phyloP scores from a whole-genome alignment of 768 basidiomycete genomes.

The Lactifluus pinguis region DNA sequence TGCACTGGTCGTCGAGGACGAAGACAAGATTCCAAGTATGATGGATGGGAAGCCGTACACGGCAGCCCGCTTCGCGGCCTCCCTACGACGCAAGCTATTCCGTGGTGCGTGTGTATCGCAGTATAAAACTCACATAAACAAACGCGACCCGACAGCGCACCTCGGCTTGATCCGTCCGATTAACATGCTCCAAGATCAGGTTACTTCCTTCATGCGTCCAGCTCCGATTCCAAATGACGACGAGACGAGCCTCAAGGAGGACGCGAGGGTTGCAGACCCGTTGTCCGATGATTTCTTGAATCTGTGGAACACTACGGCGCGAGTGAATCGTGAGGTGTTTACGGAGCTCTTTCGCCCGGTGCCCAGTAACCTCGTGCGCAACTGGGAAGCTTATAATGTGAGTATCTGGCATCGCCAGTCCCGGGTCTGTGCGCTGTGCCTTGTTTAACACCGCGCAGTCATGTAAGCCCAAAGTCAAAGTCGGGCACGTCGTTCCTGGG shows the following conservation, averaged over 20 bases:
- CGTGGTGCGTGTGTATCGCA: conserved; percentile 40
- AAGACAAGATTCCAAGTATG: conserved; percentile 57
- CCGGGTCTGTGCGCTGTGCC: not conserved
- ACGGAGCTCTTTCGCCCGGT: conserved; percentile 79
- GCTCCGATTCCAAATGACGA: conserved; percentile 66
- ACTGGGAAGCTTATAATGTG: conserved; percentile 74
- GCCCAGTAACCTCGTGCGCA: conserved; percentile 72
- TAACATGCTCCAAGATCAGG: conserved; percentile 35
- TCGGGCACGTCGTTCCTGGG: conserved; percentile 71
- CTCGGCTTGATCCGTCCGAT: conserved; percentile 82
- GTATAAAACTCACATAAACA: not conserved
- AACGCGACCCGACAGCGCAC: conserved; percentile 47
- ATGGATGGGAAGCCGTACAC: conserved; percentile 74
- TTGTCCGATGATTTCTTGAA: conserved; percentile 48
- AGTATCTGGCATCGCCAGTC: not conserved
- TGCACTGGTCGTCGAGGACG: conserved; percentile 84
- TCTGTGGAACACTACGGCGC: conserved; percentile 64
- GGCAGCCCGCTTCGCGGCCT: conserved; percentile 74
- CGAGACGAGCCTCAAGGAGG: conserved; percentile 48
- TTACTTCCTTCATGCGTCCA: conserved; percentile 63
- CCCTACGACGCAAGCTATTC: conserved; percentile 76
- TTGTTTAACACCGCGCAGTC: conserved; percentile 31
- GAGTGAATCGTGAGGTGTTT: conserved; percentile 75
- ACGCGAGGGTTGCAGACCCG: conserved; percentile 69
- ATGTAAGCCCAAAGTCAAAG: conserved; percentile 68